Evolutionary conservation across 163 green algal species (phyloP).

Genomic region (Coccomyxa subellipsoidea): DNA sequence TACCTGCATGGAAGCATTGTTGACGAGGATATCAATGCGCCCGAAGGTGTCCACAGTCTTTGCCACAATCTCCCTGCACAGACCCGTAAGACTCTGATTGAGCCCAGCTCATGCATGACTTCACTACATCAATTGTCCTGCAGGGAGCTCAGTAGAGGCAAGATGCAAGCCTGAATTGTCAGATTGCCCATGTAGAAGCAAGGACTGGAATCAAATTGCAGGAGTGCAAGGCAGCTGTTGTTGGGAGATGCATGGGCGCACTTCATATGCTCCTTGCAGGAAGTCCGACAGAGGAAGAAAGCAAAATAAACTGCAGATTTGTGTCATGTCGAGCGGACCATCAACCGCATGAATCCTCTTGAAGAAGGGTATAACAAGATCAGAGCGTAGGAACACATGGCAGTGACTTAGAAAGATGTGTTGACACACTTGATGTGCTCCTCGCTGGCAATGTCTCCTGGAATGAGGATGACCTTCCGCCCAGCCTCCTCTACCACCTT

Average conservation of each 20-base stretch:
- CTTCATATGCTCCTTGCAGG: too few relatives aligned
- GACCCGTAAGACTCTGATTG: background rate
- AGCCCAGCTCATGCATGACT: background rate
- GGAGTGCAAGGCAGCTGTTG: too few relatives aligned
- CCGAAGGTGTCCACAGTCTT: constrained; percentile 38
- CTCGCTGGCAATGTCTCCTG: constrained; percentile 28
- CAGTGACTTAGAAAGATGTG: background rate
- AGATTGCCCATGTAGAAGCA: too few relatives aligned
- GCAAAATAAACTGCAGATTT: too few relatives aligned
- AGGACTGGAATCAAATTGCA: too few relatives aligned
- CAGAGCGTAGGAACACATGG: background rate
- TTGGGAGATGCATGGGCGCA: too few relatives aligned
- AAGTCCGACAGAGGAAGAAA: too few relatives aligned
- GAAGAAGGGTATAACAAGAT: too few relatives aligned
- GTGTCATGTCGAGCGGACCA: too few relatives aligned
- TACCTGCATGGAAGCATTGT: constrained; percentile 44
- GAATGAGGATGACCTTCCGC: constrained; percentile 21
- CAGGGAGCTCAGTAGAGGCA: too few relatives aligned
- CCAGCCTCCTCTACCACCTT: constrained; percentile 24
- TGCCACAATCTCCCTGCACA: constrained; percentile 40
- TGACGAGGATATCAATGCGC: constrained; percentile 49
- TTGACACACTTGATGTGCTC: constrained; percentile 20
- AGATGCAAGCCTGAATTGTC: too few relatives aligned
- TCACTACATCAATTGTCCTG: background rate
- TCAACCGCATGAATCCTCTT: background rate